These are phyloP conservation scores for Herpotrichia juniperi DNA, from an alignment of 2,329 filamentous ascomycete genomes.

Conservation along the genomic window DNA sequence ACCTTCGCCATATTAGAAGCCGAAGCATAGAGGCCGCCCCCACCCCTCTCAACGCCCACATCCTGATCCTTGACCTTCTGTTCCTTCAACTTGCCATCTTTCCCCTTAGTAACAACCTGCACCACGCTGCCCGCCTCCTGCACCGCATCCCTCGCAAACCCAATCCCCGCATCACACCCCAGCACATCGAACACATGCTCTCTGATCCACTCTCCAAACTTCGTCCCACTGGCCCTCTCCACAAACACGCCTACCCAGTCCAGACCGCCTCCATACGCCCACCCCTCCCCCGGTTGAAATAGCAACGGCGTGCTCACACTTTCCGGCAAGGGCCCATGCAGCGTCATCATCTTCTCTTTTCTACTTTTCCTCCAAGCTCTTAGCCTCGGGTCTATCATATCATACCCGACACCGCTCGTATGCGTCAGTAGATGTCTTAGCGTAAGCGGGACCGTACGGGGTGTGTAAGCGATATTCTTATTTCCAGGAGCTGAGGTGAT, in stretches of 20 bases:
- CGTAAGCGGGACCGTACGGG: constrained; percentile 16
- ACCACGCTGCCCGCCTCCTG: constrained; percentile 10
- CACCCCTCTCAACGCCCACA: constrained; percentile 22
- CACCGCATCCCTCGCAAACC: constrained; percentile 21
- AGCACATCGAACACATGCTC: constrained; percentile 27
- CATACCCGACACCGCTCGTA: constrained; percentile 30
- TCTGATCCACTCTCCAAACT: constrained; percentile 30
- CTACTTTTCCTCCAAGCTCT: constrained; percentile 14
- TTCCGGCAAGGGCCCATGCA: constrained; percentile 17
- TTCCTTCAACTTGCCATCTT: not conserved
- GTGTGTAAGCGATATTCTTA: constrained; percentile 4
- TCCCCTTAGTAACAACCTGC: constrained; percentile 19
- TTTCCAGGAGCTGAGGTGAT: constrained; percentile 13
- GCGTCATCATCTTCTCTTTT: constrained; percentile 10
- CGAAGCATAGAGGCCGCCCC: constrained; percentile 21
- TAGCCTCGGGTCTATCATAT: constrained; percentile 18
- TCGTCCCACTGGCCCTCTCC: constrained; percentile 23
- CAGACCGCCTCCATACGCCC: constrained; percentile 27
- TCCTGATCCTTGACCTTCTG: constrained; percentile 8
- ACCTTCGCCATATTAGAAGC: constrained; percentile 24
- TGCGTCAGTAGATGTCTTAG: constrained; percentile 31
- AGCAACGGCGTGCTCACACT: constrained; percentile 23
- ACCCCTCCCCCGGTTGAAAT: constrained; percentile 31
- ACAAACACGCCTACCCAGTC: constrained; percentile 32
- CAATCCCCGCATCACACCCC: constrained; percentile 22